Evolutionary conservation across 1,284 basidiomycete genomes (phyloP).

Genomic region (Trichosporon faecale): DNA sequence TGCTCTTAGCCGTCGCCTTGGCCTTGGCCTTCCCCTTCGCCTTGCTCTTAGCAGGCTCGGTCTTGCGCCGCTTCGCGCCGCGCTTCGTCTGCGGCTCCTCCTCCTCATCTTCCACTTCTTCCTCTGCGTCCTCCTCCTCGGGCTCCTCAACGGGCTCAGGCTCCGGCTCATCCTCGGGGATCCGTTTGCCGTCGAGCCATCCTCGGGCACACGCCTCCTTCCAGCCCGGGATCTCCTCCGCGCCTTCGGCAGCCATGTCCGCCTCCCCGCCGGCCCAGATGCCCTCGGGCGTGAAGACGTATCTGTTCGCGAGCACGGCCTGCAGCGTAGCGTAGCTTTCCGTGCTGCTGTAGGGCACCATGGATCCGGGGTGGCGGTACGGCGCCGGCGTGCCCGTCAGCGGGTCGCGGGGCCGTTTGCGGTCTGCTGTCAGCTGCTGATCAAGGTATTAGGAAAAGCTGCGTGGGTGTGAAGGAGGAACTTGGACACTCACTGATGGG

Average conservation of each 20-base stretch:
- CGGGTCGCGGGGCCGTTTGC: slow-evolving; percentile 49
- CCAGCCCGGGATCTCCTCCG: slow-evolving; percentile 40
- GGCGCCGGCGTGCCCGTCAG: slow-evolving; percentile 54
- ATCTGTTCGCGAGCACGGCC: slow-evolving; percentile 35
- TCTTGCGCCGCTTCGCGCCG: neutral
- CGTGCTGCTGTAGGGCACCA: slow-evolving; percentile 51
- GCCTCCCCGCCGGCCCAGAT: slow-evolving; percentile 45
- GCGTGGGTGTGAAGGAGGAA: neutral
- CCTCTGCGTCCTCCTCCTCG: slow-evolving; percentile 20
- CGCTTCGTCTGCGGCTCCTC: neutral
- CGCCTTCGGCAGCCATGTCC: slow-evolving; percentile 37
- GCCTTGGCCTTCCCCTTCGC: slow-evolving; percentile 1
- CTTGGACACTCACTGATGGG: slow-evolving; percentile 45
- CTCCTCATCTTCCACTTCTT: slow-evolving; percentile 19
- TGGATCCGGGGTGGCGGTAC: slow-evolving; percentile 54
- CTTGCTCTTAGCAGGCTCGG: neutral
- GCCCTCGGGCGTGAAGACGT: slow-evolving; percentile 36
- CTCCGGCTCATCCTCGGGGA: slow-evolving; percentile 20
- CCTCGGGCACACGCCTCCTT: slow-evolving; percentile 35
- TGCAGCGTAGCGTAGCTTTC: slow-evolving; percentile 52
- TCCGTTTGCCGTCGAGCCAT: slow-evolving; percentile 34
- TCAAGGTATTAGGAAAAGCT: no score
- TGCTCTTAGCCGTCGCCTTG: neutral
- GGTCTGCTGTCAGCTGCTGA: slow-evolving; percentile 30
- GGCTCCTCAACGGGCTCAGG: slow-evolving; percentile 16